A percentile compares a stretch with the other conserved stretches of the same genome.
phyloP scores from a whole-genome alignment of 2,329 filamentous ascomycete genomes.

The Colletotrichum trifolii region DNA sequence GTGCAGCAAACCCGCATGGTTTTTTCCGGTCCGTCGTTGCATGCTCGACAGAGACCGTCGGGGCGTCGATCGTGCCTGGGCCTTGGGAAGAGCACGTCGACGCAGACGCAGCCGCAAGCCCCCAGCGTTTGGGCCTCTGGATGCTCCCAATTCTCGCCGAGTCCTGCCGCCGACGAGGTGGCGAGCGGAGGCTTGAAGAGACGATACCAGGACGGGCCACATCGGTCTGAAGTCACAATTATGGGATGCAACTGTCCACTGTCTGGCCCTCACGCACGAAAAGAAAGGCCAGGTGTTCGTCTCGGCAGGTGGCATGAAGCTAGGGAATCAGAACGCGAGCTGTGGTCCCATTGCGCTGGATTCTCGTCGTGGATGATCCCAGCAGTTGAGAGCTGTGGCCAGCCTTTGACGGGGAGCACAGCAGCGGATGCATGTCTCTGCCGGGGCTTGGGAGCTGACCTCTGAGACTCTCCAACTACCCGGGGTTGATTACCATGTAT shows the following conservation, averaged over 20 bases:
- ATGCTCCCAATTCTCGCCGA: background rate
- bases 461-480: background rate
- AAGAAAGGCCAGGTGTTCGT: background rate
- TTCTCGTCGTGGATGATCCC: background rate
- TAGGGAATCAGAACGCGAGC: background rate
- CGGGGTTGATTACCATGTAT: background rate
- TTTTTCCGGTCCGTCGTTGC: constrained; percentile 9
- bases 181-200: background rate
- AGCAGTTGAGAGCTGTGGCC: background rate
- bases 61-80: constrained; percentile 13
- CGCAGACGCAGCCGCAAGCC: background rate
- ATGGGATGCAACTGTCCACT: background rate
- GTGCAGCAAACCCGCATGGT: constrained; percentile 6
- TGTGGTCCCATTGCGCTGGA: constrained; percentile 8
- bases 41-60: constrained; percentile 12
- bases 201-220: background rate
- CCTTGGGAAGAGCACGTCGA: background rate
- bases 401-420: constrained; percentile 17
- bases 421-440: background rate
- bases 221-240: constrained; percentile 10
- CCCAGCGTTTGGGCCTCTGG: constrained; percentile 1
- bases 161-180: background rate
- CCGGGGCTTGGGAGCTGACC: background rate
- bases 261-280: background rate
- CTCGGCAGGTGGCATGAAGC: constrained; percentile 22